These are phyloP conservation scores for Omphalotus olearius DNA, from an alignment of 1,284 basidiomycete genomes.

Conservation along the genomic window DNA sequence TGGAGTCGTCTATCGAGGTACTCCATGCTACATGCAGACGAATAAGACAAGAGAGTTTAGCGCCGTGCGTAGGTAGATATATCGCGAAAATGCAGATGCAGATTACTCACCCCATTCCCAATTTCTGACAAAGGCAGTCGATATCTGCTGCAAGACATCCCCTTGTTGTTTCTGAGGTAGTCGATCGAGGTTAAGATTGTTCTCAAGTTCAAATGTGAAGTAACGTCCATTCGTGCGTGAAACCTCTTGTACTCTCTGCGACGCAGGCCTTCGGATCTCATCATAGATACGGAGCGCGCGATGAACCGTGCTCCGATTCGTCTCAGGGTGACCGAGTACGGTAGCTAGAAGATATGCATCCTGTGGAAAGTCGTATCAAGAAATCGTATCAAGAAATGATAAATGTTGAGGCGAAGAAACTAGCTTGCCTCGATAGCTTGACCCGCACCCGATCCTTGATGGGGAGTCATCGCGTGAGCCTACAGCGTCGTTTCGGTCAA, in stretches of 20 bases:
- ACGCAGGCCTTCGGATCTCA: conserved; percentile 20
- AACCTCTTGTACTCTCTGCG: conserved; percentile 35
- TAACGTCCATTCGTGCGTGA: conserved; percentile 42
- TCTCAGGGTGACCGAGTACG: conserved; percentile 40
- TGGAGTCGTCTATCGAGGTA: conserved; percentile 27
- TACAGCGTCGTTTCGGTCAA: conserved; percentile 11
- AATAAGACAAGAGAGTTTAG: not conserved
- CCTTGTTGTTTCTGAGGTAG: conserved; percentile 26
- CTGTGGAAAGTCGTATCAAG: conserved; percentile 17
- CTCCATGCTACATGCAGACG: conserved; percentile 23
- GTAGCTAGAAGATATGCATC: conserved; percentile 31
- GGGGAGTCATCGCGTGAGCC: conserved; percentile 37
- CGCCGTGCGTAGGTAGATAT: not conserved
- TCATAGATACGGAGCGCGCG: conserved; percentile 28
- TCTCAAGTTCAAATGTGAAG: conserved; percentile 32
- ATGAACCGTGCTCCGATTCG: conserved; percentile 31
- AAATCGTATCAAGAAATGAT: not conserved
- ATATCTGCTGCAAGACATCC: conserved; percentile 27
- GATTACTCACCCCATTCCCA: conserved; percentile 36
- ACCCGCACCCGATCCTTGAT: conserved; percentile 36
- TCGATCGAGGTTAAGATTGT: conserved; percentile 27
- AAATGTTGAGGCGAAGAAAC: not conserved
- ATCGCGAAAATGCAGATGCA: not conserved
- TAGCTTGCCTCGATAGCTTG: conserved; percentile 34
- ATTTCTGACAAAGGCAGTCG: conserved; percentile 32